Percentiles rank a stretch among this genome's conserved stretches.
These are phyloP conservation scores for Chrysosporium keratinophilum DNA, from an alignment of 2,329 filamentous ascomycete genomes.

Conservation along the genomic window DNA sequence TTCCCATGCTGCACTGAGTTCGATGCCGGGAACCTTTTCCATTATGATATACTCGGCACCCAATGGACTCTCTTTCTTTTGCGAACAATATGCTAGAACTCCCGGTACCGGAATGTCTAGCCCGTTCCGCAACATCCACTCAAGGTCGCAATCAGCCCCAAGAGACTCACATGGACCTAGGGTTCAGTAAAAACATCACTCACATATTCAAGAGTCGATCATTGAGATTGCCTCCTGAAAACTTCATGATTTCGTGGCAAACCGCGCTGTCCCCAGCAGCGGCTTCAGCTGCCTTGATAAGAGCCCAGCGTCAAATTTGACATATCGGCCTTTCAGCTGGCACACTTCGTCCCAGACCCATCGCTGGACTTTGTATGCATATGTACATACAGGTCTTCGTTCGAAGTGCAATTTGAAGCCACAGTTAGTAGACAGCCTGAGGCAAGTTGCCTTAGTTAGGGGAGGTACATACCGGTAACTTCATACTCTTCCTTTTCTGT, in stretches of 20 bases:
- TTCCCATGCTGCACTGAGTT: neutral
- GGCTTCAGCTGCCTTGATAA: conserved; percentile 13
- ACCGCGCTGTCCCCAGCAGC: neutral
- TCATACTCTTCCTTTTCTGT: no score
- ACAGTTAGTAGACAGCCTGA: no score
- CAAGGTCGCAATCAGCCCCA: no score
- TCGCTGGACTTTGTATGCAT: conserved; percentile 22
- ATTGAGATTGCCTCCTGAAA: conserved; percentile 25
- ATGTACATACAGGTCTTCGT: conserved; percentile 19
- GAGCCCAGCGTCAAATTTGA: conserved; percentile 26
- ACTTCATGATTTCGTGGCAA: conserved; percentile 19
- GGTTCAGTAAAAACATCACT: neutral
- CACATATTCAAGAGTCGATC: conserved; percentile 21
- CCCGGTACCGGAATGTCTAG: neutral
- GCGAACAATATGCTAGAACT: neutral
- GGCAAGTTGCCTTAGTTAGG: no score
- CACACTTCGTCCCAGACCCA: conserved; percentile 26
- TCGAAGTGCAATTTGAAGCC: neutral
- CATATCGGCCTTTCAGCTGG: conserved; percentile 23
- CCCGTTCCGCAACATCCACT: neutral
- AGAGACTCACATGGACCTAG: no score
- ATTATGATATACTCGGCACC: conserved; percentile 16
- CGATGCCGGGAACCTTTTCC: conserved; percentile 6
- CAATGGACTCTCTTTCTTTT: conserved; percentile 9
- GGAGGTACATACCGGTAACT: no score